A percentile compares a stretch with the other conserved stretches of the same genome.
These are phyloP conservation scores for Rhododendron ferrugineum DNA, from an alignment of 148 eudicot genomes.

Conservation along the genomic window DNA sequence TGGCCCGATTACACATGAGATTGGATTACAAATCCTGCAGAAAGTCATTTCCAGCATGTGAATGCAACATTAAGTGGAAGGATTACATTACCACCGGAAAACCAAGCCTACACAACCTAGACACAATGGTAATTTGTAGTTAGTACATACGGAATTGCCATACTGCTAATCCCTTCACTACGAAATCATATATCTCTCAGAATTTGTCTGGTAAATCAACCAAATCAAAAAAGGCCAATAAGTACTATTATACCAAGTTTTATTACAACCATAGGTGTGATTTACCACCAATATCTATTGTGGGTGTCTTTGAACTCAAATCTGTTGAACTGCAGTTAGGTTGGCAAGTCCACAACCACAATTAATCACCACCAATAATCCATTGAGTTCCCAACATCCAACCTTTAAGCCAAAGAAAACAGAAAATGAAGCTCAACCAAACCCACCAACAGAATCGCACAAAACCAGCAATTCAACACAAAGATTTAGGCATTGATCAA, in stretches of 20 bases:
- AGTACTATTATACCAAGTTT: not conserved
- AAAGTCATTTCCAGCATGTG: not conserved
- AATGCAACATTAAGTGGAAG: not conserved
- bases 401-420: constrained; percentile 15
- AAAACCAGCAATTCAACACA: not conserved
- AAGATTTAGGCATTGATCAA: not conserved
- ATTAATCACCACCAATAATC: not conserved
- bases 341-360: not conserved
- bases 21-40: not conserved
- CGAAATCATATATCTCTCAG: not conserved
- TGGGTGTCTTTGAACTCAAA: not conserved
- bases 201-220: not conserved
- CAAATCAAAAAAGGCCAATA: not conserved
- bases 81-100: not conserved
- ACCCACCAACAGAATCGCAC: constrained; percentile 12
- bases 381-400: constrained; percentile 6
- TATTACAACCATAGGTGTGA: not conserved
- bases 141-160: not conserved
- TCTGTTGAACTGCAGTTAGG: not conserved
- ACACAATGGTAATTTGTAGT: not conserved
- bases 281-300: not conserved
- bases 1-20: not conserved
- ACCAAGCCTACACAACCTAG: not conserved
- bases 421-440: not conserved
- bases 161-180: not conserved